A percentile compares a stretch with the other conserved stretches of the same genome.
Evolutionary conservation across 2,329 filamentous ascomycete genomes (phyloP).

Genomic region (Cladosporium oxysporum): DNA sequence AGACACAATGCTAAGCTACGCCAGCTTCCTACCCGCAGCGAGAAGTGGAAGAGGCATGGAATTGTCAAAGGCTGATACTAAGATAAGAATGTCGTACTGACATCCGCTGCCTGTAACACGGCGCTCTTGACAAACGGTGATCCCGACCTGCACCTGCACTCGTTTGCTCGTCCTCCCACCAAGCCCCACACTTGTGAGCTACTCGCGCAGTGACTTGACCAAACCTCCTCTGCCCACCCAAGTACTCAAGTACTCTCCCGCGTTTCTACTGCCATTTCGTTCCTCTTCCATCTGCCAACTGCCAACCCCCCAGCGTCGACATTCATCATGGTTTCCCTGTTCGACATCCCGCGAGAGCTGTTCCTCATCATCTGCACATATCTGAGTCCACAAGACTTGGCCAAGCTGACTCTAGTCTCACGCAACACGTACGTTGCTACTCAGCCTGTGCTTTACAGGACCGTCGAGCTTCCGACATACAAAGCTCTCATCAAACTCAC

Average conservation of each 20-base stretch:
- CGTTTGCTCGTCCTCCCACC: background rate
- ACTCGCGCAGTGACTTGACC: background rate
- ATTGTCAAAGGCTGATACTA: background rate
- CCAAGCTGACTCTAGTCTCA: conserved; percentile 22
- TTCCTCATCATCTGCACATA: conserved; percentile 27
- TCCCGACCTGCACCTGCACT: background rate
- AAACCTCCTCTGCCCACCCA: background rate
- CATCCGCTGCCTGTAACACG: background rate
- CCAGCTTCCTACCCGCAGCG: background rate
- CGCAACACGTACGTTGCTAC: conserved; percentile 28
- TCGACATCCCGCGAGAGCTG: conserved; percentile 29
- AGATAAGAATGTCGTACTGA: background rate
- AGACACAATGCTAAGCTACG: background rate
- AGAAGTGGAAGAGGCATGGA: background rate
- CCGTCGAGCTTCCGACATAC: conserved; percentile 22
- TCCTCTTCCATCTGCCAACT: background rate
- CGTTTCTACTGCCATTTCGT: background rate
- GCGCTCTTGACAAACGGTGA: background rate
- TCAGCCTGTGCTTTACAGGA: conserved; percentile 26
- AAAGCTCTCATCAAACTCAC: conserved; percentile 24
- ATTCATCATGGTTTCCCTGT: conserved; percentile 20
- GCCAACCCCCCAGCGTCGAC: no score
- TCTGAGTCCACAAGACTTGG: conserved; percentile 23
- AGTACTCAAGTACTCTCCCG: background rate
- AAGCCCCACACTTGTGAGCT: background rate